Conservation (phyloP, 495 filamentous ascomycete genomes). For the Aspergillus saccharolyticus region DNA sequence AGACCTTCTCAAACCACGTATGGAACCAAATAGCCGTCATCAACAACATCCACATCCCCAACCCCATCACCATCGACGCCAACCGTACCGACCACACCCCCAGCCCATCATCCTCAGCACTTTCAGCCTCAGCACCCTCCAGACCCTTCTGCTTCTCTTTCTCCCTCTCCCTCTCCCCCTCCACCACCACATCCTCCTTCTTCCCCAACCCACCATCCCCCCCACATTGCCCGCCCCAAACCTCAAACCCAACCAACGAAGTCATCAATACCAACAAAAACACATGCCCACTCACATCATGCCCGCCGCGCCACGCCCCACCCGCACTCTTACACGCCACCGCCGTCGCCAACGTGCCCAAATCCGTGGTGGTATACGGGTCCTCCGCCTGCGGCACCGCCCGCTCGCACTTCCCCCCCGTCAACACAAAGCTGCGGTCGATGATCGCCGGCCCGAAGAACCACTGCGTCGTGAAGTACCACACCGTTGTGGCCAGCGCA, state of each 20-base stretch:
- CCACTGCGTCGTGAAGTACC: constrained; percentile 87
- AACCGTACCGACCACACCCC: constrained; percentile 48
- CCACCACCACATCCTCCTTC: constrained; percentile 57
- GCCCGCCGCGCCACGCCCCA: constrained; percentile 80
- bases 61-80: constrained; percentile 41
- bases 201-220: constrained; percentile 28
- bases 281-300: constrained; percentile 93
- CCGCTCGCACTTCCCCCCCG: constrained; percentile 72
- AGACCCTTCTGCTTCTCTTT: constrained; percentile 44
- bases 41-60: constrained; percentile 90
- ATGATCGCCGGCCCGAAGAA: constrained; percentile 88
- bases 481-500: constrained; percentile 63
- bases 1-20: constrained; percentile 95
- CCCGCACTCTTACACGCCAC: constrained; percentile 78
- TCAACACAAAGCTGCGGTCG: constrained; percentile 75
- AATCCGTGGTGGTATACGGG: constrained; percentile 22
- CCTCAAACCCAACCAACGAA: constrained; percentile 73
- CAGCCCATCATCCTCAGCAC: constrained; percentile 19
- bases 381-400: constrained; percentile 25
- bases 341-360: constrained; percentile 57
- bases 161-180: constrained; percentile 24
- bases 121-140: constrained; percentile 38
- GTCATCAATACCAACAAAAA: constrained; percentile 85
- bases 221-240: constrained; percentile 52
- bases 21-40: constrained; percentile 99